Conservation (phyloP, 1,284 basidiomycete species). For the Moesziomyces antarcticus region DNA sequence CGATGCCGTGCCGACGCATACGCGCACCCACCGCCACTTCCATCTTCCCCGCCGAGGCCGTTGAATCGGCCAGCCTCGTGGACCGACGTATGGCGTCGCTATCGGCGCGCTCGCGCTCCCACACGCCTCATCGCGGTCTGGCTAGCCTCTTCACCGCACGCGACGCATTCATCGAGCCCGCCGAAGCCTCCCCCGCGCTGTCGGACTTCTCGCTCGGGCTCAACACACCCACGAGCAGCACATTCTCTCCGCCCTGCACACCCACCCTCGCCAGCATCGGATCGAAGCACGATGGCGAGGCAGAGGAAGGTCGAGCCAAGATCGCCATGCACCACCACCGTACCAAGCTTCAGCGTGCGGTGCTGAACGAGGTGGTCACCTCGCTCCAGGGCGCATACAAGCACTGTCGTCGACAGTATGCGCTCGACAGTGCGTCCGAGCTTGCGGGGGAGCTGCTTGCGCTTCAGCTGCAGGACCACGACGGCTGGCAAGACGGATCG, state of each 20-base stretch:
- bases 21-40: neutral
- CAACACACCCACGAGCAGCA: slow-evolving; percentile 1
- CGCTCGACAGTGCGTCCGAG: neutral
- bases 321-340: slow-evolving; percentile 25
- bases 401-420: slow-evolving; percentile 20
- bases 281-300: neutral
- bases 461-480: neutral
- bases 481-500: neutral
- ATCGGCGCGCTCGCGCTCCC: neutral
- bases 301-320: slow-evolving; percentile 8
- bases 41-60: neutral
- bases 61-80: slow-evolving; percentile 2
- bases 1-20: slow-evolving; percentile 16
- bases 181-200: slow-evolving; percentile 3
- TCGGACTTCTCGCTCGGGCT: slow-evolving; percentile 6
- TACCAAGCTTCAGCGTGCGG: slow-evolving; percentile 26
- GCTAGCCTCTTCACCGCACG: slow-evolving; percentile 6
- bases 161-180: neutral
- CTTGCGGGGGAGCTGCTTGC: neutral
- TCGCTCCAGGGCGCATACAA: slow-evolving; percentile 20
- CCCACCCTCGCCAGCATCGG: neutral
- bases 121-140: neutral
- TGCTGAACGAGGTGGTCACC: slow-evolving; percentile 21
- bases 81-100: slow-evolving; percentile 14
- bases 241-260: slow-evolving; percentile 7